phyloP scores from a whole-genome alignment of 352 stramenopile genomes.

The Albugo candida region DNA sequence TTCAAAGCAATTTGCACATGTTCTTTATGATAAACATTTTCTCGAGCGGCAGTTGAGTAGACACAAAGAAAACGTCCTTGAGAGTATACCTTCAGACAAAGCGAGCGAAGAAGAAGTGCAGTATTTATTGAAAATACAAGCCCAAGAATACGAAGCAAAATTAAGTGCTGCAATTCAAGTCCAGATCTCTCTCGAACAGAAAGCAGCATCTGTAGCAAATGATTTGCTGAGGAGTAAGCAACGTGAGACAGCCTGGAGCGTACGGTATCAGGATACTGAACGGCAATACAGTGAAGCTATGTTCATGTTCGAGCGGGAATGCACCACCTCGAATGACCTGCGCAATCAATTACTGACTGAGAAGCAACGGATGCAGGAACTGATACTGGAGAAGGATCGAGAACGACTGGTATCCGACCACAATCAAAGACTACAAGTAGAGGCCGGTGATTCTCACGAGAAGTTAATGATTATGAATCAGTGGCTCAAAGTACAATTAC shows the following conservation, averaged over 20 bases:
- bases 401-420: no score
- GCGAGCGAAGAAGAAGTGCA: not conserved
- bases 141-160: constrained; percentile 7
- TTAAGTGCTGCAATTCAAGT: not conserved
- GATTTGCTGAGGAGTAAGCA: constrained; percentile 40
- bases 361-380: no score
- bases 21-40: constrained; percentile 57
- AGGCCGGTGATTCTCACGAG: no score
- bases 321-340: no score
- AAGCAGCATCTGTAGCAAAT: constrained; percentile 20
- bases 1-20: constrained; percentile 40
- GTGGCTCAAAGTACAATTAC: no score
- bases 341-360: no score
- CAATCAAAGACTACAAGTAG: no score
- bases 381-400: no score
- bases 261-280: no score
- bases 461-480: no score
- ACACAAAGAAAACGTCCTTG: constrained; percentile 7
- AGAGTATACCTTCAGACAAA: constrained; percentile 11
- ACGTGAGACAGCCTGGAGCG: constrained; percentile 17
- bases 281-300: no score
- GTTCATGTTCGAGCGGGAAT: no score
- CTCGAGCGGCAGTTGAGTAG: constrained; percentile 22
- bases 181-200: constrained; percentile 16
- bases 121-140: not conserved